These are phyloP conservation scores for Trypanosoma rangeli DNA, from an alignment of 208 protist species.

Conservation along the genomic window DNA sequence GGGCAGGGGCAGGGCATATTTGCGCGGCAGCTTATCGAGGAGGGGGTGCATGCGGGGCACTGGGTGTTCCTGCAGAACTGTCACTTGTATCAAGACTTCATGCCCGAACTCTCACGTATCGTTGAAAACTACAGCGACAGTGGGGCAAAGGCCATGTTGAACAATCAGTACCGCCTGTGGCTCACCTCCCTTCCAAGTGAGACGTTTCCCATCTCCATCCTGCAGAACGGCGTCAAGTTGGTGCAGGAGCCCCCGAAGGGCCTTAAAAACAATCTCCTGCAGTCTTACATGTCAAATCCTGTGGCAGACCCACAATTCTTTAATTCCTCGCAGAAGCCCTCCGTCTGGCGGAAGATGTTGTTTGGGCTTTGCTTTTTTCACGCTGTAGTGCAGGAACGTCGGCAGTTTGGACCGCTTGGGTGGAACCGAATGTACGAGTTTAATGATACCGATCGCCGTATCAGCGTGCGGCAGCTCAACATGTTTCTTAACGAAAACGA, in stretches of 20 bases:
- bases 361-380: conserved; percentile 97
- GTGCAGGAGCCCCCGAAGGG: conserved; percentile 98
- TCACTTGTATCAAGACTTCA: conserved; percentile 94
- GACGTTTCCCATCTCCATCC: conserved; percentile 97
- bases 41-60: conserved; percentile 80
- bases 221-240: conserved; percentile 98
- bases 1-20: conserved; percentile 95
- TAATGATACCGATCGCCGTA: conserved; percentile 96
- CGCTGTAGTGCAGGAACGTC: conserved; percentile 95
- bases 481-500: conserved; percentile 95
- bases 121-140: conserved; percentile 93
- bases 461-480: conserved; percentile 94
- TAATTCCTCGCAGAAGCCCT: conserved; percentile 71
- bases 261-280: conserved; percentile 95
- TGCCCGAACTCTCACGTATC: conserved; percentile 92
- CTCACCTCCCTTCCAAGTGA: conserved; percentile 97
- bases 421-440: conserved; percentile 98
- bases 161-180: conserved; percentile 97
- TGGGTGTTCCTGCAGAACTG: conserved; percentile 98
- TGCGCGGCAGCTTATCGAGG: conserved; percentile 89
- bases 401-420: conserved; percentile 95
- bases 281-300: conserved; percentile 93
- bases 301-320: conserved; percentile 89
- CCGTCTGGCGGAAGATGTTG: conserved; percentile 90
- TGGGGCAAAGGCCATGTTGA: conserved; percentile 84